Base-by-base conservation (phyloP, 2,329 filamentous ascomycete genomes). In the Aspergillus sp. region DNA sequence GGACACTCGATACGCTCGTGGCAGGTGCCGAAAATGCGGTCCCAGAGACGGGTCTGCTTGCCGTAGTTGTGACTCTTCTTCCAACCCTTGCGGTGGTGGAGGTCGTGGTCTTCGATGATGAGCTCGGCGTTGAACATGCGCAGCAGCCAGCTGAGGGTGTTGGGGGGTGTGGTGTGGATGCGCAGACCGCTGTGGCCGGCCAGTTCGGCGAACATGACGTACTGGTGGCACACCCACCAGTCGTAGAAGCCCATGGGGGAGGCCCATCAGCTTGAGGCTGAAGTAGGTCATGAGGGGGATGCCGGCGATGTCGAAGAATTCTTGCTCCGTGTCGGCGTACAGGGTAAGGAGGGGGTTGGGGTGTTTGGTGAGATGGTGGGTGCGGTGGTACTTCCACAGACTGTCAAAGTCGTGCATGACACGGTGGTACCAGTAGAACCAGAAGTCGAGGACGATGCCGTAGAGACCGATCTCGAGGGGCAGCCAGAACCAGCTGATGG, bases 381-480 rank as follows among this genome's bases (percentile, higher is more conserved):
- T 58, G 12, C 55, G 53, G 42, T 58, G 55, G 46, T 52, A 58
- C 33, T 58, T 48, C 55, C 55, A 58, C 9, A 58, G 42, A 3
- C 44, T 42, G 39, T 40, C 48, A 26, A 57, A 42, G 12, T 57
- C 54, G 28, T 58, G 56, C 49, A 57, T 57, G 3, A 50, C n/a
- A 1, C 56, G 54, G 34, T 58, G 56, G 42, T 58, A 58, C 56
- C 54, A 58, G 45, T 58, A 58, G 45, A 58, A 58, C 55, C 55
- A 58, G 45, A 58, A 58, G 39, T 58, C 56, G 46, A 58, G 49
- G 47, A 54, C 53, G 33, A 58, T 51, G 6, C 53, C 51, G 44
- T 57, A 58, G 1, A 58, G 30, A 1, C 56, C 54, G 8, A 42
- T 46, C 33, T 58, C 56, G 0, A 58, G 46, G 1, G 50, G 48